Evolutionary conservation across 192 early-diverging fungal species (phyloP).

Genomic region (Linnemannia schmuckeri): DNA sequence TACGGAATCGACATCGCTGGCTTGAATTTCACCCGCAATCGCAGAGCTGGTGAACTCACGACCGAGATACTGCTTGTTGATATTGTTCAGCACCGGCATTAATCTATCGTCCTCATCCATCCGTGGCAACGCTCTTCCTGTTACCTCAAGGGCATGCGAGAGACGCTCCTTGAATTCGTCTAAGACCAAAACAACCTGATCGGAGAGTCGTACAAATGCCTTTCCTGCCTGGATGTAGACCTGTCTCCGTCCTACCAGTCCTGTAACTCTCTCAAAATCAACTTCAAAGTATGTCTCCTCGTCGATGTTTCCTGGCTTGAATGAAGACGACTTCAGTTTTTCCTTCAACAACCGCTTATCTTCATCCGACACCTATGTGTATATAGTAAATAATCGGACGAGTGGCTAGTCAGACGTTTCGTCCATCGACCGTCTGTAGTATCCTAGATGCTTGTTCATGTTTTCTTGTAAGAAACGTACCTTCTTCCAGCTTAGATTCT

Average conservation of each 20-base stretch:
- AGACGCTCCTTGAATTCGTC: slow-evolving; percentile 83
- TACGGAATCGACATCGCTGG: slow-evolving; percentile 76
- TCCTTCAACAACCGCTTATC: slow-evolving; percentile 47
- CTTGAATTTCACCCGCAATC: slow-evolving; percentile 69
- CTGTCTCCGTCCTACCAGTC: slow-evolving; percentile 69
- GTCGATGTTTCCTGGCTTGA: slow-evolving; percentile 39
- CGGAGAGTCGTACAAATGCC: slow-evolving; percentile 80
- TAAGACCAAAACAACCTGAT: slow-evolving; percentile 80
- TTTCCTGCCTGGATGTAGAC: slow-evolving; percentile 74
- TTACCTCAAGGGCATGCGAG: slow-evolving; percentile 64
- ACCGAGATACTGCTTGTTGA: slow-evolving; percentile 85
- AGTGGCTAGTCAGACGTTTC: background rate
- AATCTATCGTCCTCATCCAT: slow-evolving; percentile 95
- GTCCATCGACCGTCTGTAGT: background rate
- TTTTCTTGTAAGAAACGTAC: slow-evolving; percentile 31
- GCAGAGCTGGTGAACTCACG: slow-evolving; percentile 71
- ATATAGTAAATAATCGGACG: background rate
- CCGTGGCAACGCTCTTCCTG: slow-evolving; percentile 83
- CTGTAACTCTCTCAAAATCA: slow-evolving; percentile 77
- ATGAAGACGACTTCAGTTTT: slow-evolving; percentile 30
- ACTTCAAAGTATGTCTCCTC: slow-evolving; percentile 68
- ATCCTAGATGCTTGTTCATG: background rate
- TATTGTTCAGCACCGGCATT: slow-evolving; percentile 86
- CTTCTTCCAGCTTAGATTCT: slow-evolving; percentile 64
- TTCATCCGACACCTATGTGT: slow-evolving; percentile 36